phyloP scores from a whole-genome alignment of 2,329 filamentous ascomycete genomes.

The Pleomassaria siparia region DNA sequence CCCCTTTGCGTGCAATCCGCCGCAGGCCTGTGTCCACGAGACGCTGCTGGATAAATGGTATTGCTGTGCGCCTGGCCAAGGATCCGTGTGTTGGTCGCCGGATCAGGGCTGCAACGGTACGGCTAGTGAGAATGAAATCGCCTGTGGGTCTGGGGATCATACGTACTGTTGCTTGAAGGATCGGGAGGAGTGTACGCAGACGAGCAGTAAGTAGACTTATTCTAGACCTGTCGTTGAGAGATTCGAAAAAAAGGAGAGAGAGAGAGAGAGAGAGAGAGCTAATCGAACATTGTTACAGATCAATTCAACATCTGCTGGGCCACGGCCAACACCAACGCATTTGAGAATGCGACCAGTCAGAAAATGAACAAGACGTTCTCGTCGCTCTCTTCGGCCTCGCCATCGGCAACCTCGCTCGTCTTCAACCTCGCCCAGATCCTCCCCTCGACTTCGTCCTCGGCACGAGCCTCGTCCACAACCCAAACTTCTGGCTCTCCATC shows the following conservation, averaged over 20 bases:
- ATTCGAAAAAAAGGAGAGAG: background rate
- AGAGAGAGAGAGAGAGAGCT: background rate
- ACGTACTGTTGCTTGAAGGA: conserved; percentile 19
- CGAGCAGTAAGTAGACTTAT: conserved; percentile 6
- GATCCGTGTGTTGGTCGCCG: conserved; percentile 19
- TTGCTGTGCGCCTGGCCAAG: conserved; percentile 17
- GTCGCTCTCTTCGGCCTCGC: conserved; percentile 17
- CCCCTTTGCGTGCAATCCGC: conserved; percentile 13
- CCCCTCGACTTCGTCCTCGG: conserved; percentile 5
- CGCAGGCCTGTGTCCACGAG: conserved; percentile 19
- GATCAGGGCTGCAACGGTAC: conserved; percentile 7
- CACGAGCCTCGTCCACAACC: background rate
- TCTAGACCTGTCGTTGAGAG: background rate
- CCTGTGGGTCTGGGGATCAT: conserved; percentile 9
- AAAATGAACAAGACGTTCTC: conserved; percentile 20
- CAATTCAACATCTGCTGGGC: conserved; percentile 33
- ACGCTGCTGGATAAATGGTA: conserved; percentile 16
- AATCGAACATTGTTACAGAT: conserved; percentile 5
- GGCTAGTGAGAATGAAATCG: conserved; percentile 10
- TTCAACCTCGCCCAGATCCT: conserved; percentile 12
- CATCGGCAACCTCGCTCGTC: conserved; percentile 13
- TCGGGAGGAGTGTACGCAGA: conserved; percentile 21
- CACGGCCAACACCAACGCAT: conserved; percentile 10
- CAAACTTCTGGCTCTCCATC: background rate
- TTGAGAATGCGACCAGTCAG: conserved; percentile 12